Evolutionary conservation across 371 early-diverging fungal species (phyloP).

Genomic region (Circinella minor): DNA sequence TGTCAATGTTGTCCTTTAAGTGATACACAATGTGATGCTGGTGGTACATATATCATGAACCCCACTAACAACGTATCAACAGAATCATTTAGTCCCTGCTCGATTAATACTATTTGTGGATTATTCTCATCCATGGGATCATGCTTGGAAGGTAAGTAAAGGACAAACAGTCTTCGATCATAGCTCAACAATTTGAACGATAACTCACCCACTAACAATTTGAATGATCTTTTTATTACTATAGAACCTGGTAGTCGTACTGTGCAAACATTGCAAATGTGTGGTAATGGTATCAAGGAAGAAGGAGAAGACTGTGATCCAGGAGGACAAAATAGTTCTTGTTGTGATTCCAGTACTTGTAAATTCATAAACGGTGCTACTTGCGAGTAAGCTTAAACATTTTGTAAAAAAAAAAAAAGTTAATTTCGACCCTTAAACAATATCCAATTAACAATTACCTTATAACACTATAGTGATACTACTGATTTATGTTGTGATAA

Average conservation of each 20-base stretch:
- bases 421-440: too few relatives aligned
- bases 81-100: constrained; percentile 80
- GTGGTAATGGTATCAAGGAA: constrained; percentile 95
- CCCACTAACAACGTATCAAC: constrained; percentile 78
- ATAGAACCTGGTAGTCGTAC: constrained; percentile 54
- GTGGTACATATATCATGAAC: constrained; percentile 79
- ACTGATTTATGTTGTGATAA: constrained; percentile 84
- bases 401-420: background rate
- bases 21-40: constrained; percentile 71
- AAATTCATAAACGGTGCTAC: constrained; percentile 75
- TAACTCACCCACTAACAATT: background rate
- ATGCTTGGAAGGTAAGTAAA: constrained; percentile 58
- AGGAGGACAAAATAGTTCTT: constrained; percentile 70
- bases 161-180: too few relatives aligned
- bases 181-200: background rate
- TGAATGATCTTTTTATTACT: background rate
- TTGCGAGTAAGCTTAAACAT: constrained; percentile 60
- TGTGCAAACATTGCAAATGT: constrained; percentile 65
- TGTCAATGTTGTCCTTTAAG: constrained; percentile 73
- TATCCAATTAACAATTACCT: too few relatives aligned
- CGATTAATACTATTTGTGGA: constrained; percentile 71
- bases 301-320: constrained; percentile 93
- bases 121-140: constrained; percentile 48
- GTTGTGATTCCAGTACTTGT: constrained; percentile 85
- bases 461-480: constrained; percentile 52